Evolutionary conservation across 1,284 basidiomycete species (phyloP).

Genomic region (Albatrellus sp.): DNA sequence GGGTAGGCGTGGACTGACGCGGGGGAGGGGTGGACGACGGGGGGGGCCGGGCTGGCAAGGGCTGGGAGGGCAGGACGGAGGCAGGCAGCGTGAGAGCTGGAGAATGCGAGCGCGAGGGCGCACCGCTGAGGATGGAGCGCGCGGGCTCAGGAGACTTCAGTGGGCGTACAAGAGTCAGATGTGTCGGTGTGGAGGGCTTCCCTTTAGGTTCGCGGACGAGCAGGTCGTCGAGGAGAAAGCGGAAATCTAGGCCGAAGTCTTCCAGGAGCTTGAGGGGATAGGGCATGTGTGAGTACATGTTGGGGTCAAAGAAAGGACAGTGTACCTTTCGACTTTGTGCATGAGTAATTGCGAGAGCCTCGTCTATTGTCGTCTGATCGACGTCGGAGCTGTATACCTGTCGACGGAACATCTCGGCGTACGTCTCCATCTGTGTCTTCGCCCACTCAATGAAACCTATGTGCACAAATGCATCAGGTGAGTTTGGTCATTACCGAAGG

Average conservation of each 20-base stretch:
- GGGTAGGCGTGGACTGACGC: conserved; percentile 6
- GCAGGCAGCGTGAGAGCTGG: conserved; percentile 5
- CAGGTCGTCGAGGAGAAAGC: conserved; percentile 68
- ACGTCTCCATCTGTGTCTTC: conserved; percentile 74
- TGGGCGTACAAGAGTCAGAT: conserved; percentile 2
- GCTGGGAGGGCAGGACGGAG: background rate
- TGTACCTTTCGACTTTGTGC: conserved; percentile 72
- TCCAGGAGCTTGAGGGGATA: conserved; percentile 56
- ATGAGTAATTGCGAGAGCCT: conserved; percentile 66
- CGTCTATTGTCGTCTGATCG: conserved; percentile 54
- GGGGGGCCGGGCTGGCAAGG: conserved; percentile 3
- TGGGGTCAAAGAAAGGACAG: background rate
- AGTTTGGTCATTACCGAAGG: background rate
- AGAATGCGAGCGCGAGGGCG: conserved; percentile 3
- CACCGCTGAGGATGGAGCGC: background rate
- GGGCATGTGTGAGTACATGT: background rate
- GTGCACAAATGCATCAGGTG: conserved; percentile 5
- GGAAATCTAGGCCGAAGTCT: conserved; percentile 89
- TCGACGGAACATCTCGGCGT: conserved; percentile 76
- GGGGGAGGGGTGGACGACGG: conserved; percentile 6
- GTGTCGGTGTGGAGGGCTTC: conserved; percentile 7
- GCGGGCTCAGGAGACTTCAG: background rate
- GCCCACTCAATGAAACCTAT: conserved; percentile 93
- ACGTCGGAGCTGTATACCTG: conserved; percentile 85
- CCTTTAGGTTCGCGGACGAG: conserved; percentile 40